A percentile compares a stretch with the other conserved stretches of the same genome.
These are phyloP conservation scores for Pseudonitzschia multiseries DNA, from an alignment of 108 stramenopile species.

Conservation along the genomic window DNA sequence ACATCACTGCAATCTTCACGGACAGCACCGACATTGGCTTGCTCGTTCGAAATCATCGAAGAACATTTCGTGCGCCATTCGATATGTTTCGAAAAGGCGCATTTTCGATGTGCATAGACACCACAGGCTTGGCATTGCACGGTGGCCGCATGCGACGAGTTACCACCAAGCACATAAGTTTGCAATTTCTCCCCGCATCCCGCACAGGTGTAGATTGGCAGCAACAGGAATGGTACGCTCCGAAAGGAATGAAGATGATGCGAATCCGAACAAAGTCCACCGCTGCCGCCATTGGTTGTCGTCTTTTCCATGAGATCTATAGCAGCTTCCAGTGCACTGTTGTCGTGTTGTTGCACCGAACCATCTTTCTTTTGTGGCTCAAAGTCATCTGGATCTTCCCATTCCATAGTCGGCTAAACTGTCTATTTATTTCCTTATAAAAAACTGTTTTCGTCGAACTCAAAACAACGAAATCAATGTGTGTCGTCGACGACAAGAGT, in stretches of 20 bases:
- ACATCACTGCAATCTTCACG: background rate
- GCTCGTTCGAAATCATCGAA: background rate
- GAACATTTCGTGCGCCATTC: constrained; percentile 35
- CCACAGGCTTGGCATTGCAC: constrained; percentile 72
- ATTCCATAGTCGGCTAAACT: background rate
- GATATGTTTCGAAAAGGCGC: constrained; percentile 45
- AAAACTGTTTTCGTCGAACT: no score
- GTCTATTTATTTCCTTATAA: no score
- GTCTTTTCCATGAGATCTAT: constrained; percentile 2
- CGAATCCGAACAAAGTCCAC: constrained; percentile 35
- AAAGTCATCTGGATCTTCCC: background rate
- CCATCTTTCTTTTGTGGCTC: background rate
- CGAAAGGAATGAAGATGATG: constrained; percentile 71
- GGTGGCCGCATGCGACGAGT: constrained; percentile 25
- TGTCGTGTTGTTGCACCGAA: background rate
- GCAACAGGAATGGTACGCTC: constrained; percentile 44
- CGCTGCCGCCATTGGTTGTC: background rate
- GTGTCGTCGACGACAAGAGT: no score
- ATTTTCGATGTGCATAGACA: constrained; percentile 67
- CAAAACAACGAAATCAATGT: no score
- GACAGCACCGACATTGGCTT: background rate
- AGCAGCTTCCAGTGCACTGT: background rate
- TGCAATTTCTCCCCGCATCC: constrained; percentile 52
- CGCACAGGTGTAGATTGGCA: constrained; percentile 53
- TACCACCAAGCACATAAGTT: constrained; percentile 7